Conservation (phyloP, 108 stramenopile genomes). For the Nannochloropsis oceanica region DNA sequence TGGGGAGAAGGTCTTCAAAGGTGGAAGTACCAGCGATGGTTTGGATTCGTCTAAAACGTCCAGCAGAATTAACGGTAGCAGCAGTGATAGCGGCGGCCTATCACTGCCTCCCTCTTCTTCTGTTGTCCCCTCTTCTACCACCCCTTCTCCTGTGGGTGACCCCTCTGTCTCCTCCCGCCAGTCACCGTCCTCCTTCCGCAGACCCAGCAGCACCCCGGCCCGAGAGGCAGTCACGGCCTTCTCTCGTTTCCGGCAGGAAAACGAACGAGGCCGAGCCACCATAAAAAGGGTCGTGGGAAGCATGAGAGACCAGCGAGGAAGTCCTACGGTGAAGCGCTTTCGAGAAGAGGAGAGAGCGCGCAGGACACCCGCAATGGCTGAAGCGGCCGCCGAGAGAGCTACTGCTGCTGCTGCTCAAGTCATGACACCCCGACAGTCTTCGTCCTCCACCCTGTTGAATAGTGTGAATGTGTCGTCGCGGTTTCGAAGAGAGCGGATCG, state of each 20-base stretch:
- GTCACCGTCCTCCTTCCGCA: not conserved
- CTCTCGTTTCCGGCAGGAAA: not conserved
- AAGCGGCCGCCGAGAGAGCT: not conserved
- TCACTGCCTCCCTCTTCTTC: not conserved
- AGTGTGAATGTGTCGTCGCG: not conserved
- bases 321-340: not conserved
- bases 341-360: not conserved
- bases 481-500: not conserved
- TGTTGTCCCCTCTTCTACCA: not conserved
- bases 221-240: not conserved
- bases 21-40: not conserved
- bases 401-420: not conserved
- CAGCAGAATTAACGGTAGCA: not conserved
- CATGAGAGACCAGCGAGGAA: not conserved
- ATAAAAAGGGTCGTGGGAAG: not conserved
- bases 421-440: not conserved
- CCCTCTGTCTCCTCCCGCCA: not conserved
- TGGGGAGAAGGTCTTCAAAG: not conserved
- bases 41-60: too few relatives aligned
- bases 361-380: not conserved
- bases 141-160: not conserved
- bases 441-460: not conserved
- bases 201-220: not conserved
- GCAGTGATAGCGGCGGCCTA: not conserved
- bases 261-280: not conserved